Conservation (phyloP, 164 flowering plant genomes). For the Aristolochia californica region DNA sequence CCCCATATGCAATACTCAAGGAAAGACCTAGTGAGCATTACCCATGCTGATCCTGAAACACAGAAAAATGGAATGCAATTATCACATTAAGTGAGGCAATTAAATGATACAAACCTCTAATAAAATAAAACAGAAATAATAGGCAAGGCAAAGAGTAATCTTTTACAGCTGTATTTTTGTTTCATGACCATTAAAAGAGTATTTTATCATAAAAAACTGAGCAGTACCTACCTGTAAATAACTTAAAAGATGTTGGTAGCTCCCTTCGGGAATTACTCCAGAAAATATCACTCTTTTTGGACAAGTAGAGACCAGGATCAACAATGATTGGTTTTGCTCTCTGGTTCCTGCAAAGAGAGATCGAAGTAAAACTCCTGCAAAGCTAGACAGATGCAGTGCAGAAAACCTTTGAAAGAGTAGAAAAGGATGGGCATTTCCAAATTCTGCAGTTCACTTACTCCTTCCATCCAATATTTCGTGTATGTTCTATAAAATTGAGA, state of each 20-base stretch:
- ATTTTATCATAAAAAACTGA: no score
- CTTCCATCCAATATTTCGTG: slow-evolving; percentile 73
- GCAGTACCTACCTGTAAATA: slow-evolving; percentile 77
- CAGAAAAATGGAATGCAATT: background rate
- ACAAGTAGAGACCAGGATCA: slow-evolving; percentile 89
- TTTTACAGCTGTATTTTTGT: no score
- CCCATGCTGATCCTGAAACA: slow-evolving; percentile 89
- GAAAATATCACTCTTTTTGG: slow-evolving; percentile 70
- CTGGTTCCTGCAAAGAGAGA: slow-evolving; percentile 45
- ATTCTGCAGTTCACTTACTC: slow-evolving; percentile 62
- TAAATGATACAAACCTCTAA: background rate
- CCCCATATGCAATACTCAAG: slow-evolving; percentile 93
- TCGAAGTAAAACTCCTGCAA: slow-evolving; percentile 33
- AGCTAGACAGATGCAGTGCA: background rate
- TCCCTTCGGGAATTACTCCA: slow-evolving; percentile 63
- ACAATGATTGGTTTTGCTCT: slow-evolving; percentile 82
- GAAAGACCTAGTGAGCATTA: slow-evolving; percentile 64
- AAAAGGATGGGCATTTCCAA: no score
- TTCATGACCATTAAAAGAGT: no score
- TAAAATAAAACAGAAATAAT: background rate
- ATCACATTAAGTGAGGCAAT: background rate
- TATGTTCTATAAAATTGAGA: slow-evolving; percentile 85
- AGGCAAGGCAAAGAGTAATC: background rate
- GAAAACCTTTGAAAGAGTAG: background rate
- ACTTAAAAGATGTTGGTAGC: slow-evolving; percentile 72